These are phyloP conservation scores for Xylariaceae sp. DNA, from an alignment of 2,329 filamentous ascomycete species.

Conservation along the genomic window DNA sequence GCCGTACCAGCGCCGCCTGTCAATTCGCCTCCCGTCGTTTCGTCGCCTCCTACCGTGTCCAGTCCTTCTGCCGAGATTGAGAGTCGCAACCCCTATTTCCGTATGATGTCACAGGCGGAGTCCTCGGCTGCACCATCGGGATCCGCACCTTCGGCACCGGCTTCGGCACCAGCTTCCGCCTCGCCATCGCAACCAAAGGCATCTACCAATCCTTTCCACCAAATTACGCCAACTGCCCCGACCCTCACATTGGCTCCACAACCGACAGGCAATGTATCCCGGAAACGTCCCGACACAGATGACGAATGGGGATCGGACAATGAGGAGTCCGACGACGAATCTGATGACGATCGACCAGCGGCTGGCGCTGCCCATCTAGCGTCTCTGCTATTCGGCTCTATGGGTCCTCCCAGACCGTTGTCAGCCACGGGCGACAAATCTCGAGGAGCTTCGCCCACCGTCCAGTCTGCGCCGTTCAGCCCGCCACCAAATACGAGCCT, in stretches of 20 bases:
- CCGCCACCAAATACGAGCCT: conserved; percentile 34
- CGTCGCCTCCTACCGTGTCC: conserved; percentile 48
- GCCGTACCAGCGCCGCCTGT: conserved; percentile 47
- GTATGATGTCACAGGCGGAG: conserved; percentile 72
- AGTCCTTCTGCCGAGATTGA: conserved; percentile 62
- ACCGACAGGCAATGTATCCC: conserved; percentile 49
- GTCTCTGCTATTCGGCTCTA: conserved; percentile 92
- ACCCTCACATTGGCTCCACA: conserved; percentile 39
- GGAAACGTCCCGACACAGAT: conserved; percentile 49
- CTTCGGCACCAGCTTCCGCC: conserved; percentile 41
- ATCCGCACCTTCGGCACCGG: conserved; percentile 41
- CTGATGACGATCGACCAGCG: conserved; percentile 72
- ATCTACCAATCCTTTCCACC: conserved; percentile 96
- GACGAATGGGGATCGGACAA: conserved; percentile 85
- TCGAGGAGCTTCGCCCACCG: conserved; percentile 38
- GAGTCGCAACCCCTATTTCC: conserved; percentile 93
- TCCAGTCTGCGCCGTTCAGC: conserved; percentile 35
- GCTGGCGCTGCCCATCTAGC: conserved; percentile 88
- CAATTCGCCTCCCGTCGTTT: conserved; percentile 43
- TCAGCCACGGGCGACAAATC: conserved; percentile 74
- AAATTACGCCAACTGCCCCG: conserved; percentile 60
- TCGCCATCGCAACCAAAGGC: conserved; percentile 47
- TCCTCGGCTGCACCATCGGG: conserved; percentile 43
- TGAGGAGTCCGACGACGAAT: conserved; percentile 61
- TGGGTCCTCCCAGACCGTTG: conserved; percentile 86